phyloP scores from a whole-genome alignment of 2,329 filamentous ascomycete species.

The Oidium heveae region DNA sequence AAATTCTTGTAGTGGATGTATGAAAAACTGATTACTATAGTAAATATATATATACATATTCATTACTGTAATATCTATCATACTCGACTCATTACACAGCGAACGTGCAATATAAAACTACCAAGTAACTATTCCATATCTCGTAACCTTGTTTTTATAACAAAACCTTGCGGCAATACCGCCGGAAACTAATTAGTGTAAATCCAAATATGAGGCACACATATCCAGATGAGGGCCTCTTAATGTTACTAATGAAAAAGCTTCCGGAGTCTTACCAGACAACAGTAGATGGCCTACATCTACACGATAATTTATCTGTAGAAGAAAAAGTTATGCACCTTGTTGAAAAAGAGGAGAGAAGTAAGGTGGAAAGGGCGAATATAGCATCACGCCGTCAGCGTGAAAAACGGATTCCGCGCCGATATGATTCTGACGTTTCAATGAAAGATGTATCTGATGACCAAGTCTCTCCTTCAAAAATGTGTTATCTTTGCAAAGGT shows the following conservation, averaged over 20 bases:
- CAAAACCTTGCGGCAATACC: no score
- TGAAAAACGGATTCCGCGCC: not conserved
- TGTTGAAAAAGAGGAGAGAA: not conserved
- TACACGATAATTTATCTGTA: not conserved
- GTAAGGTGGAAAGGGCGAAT: not conserved
- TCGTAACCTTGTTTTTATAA: no score
- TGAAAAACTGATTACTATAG: no score
- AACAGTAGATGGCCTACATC: slow-evolving; percentile 1
- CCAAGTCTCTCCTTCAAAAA: not conserved
- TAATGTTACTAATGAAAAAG: slow-evolving; percentile 1
- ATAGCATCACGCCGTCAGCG: not conserved
- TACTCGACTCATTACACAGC: no score
- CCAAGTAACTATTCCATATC: no score
- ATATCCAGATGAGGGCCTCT: not conserved
- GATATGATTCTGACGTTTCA: not conserved
- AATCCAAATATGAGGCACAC: not conserved
- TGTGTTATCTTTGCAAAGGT: slow-evolving; percentile 1
- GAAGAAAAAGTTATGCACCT: not conserved
- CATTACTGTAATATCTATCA: no score
- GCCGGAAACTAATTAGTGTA: not conserved
- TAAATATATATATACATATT: no score
- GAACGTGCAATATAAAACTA: no score
- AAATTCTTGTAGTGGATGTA: no score
- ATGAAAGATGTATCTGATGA: not conserved
- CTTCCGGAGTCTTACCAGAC: not conserved